Evolutionary conservation across 2,329 filamentous ascomycete species (phyloP), one percentile per base, ranked within the genome.

Genomic region (Aspergillus unguis): DNA sequence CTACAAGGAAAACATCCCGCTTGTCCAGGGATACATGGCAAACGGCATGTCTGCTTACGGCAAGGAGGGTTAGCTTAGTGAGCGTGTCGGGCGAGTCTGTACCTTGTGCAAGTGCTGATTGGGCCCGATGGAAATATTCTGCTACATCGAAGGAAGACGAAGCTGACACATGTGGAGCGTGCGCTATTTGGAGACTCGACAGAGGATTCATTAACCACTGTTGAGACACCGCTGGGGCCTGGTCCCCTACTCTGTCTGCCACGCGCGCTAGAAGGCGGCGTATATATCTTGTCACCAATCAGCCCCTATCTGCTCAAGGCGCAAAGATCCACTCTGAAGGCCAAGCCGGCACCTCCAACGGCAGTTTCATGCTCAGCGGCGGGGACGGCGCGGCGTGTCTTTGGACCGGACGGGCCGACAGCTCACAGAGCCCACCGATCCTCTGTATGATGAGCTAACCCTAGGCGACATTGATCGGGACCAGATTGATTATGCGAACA

Each of bases 161-260:
- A 81, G 62, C 74, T 77, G 0, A 81, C 77, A 0, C 77, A 81
- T 52, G 75, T 81, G 67, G 78, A 81, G 61, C 71, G 76, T 0
- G 76, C 75, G 2, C 55, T 80, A 11, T 81, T 75, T 28, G 78
- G 77, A 1, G 78, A 81, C 35, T 73, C 72, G 0, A 63, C 64
- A 0, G 73, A 68, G 1, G 58, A 68, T 3, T 70, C 67, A 7
- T 58, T 80, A 4, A 59, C 62, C 6, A 23, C 7, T 25, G 36
- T 38, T 11, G 36, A 17, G 17, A 17, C 17, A 17, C 17, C 17
- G 1, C 17, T 17, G 17, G 17, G 17, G 17, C 17, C 17, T 17
- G 17, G 1, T 1, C 17, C 17, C 17, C 17, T 17, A 17, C 17
- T 17, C 17, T 17, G 33, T n/a, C 33, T 7, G 33, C 2, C 9